Evolutionary conservation across 2,329 filamentous ascomycete species (phyloP).

Genomic region (Phaeosphaeriaceae sp.): DNA sequence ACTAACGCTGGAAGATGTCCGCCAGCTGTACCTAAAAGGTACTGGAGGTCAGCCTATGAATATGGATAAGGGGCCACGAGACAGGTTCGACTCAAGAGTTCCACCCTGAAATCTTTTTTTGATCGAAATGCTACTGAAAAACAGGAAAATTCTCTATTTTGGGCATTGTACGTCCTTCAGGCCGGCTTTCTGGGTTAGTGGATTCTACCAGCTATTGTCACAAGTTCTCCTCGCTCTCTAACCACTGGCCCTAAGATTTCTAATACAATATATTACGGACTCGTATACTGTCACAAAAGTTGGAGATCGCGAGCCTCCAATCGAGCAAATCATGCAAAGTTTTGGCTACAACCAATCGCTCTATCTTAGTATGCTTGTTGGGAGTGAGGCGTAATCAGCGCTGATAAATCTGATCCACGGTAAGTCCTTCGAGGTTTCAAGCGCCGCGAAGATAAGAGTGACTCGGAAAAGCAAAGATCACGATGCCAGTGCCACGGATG

Average conservation of each 20-base stretch:
- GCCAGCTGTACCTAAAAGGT: constrained; percentile 2
- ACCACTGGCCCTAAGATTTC: no score
- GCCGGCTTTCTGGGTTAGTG: no score
- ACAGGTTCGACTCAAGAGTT: no score
- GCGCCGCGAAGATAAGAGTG: constrained; percentile 84
- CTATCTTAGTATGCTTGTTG: constrained; percentile 89
- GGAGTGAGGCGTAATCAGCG: constrained; percentile 80
- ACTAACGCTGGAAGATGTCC: constrained; percentile 2
- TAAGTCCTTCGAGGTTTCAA: constrained; percentile 88
- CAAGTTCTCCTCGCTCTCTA: no score
- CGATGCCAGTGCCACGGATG: constrained; percentile 57
- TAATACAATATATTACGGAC: no score
- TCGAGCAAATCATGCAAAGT: constrained; percentile 83
- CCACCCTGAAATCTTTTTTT: no score
- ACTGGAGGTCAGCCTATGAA: constrained; percentile 9
- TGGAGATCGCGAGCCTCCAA: no score
- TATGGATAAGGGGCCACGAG: neutral
- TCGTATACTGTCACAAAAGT: no score
- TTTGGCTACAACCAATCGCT: constrained; percentile 88
- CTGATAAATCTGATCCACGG: constrained; percentile 89
- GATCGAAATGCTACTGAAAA: no score
- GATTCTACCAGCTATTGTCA: no score
- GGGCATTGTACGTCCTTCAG: no score
- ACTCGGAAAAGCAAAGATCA: constrained; percentile 48
- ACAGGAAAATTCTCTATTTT: no score